Conservation (phyloP, 306 rosid species). For the Pyrus bretschneideri region DNA sequence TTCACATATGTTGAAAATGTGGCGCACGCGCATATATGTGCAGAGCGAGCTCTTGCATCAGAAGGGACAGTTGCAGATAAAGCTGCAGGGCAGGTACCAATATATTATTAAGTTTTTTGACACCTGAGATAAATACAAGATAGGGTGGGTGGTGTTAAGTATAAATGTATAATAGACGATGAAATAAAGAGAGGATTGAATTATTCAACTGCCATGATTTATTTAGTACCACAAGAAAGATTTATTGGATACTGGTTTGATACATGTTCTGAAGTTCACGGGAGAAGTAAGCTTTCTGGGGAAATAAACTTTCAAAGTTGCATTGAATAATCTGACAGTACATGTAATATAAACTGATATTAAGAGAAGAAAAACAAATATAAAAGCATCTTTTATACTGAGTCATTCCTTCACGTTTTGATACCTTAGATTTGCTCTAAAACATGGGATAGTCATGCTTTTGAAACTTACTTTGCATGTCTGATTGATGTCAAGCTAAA, state of each 20-base stretch:
- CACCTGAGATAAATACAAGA: background rate
- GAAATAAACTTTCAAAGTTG: background rate
- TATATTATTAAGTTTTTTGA: background rate
- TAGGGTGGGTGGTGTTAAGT: background rate
- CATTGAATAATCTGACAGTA: background rate
- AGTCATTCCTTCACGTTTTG: background rate
- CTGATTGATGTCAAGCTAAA: background rate
- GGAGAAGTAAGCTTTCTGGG: background rate
- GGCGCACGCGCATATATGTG: conserved; percentile 92
- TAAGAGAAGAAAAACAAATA: no score
- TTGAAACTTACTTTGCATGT: background rate
- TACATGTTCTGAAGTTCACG: background rate
- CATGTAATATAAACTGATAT: background rate
- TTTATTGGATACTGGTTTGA: background rate
- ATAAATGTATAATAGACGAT: background rate
- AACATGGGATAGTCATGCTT: background rate
- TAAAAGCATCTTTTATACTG: background rate
- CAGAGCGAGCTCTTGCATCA: conserved; percentile 82
- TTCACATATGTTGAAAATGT: conserved; percentile 96
- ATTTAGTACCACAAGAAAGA: background rate
- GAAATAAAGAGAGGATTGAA: background rate
- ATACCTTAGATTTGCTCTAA: background rate
- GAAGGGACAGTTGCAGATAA: conserved; percentile 57
- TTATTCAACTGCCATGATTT: background rate
- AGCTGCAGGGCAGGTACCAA: conserved; percentile 80